Base-by-base conservation (phyloP, 371 early-diverging fungal species). In the Zychaea mexicana region DNA sequence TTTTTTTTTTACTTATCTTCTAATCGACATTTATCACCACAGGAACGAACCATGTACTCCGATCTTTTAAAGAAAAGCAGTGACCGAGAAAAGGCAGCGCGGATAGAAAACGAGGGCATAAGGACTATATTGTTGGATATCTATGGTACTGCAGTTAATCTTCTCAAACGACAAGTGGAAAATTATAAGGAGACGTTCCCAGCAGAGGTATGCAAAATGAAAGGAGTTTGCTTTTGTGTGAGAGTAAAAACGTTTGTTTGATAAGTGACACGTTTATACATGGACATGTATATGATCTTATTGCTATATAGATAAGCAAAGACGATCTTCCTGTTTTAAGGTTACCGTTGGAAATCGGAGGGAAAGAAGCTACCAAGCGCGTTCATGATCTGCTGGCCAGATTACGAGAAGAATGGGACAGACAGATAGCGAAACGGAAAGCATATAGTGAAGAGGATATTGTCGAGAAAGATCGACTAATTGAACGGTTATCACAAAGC, bases 401-500 rank as follows among this genome's bases (percentile, higher is more conserved):
- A 67, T 58, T 81, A 30, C 61, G 61, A 54, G 66, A 73, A 36
- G 79, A 78, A 60, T 81, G 79, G 79, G 62, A 75, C 28, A 26
- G 60, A 33, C 79, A 81, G 56, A 64, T 73, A 22, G 21, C 62
- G 9, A 57, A 59, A 26, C 68, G 72, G 15, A 61, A 52, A 22
- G 62, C 52, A 17, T 72, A 68, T 21, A 73, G 72, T 6, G 74
- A 71, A 19, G 69, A 77, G 28, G 73, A 81, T 8, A 68, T 78
- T 56, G 30, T 47, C 1, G 72, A 73, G 33, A 74, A 74, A 9
- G 62, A 72, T 31, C 63, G 72, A 22, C 53, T 49, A 1, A 76
- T 78, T 19, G 42, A 53, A 2, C 39, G 47, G 15, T 52, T 81
- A 17, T 65, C 74, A 38, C 33, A 69, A 26, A 57, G 58, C 21